Evolutionary conservation across 768 basidiomycete species (phyloP).

Genomic region (Tulasnella sp.): DNA sequence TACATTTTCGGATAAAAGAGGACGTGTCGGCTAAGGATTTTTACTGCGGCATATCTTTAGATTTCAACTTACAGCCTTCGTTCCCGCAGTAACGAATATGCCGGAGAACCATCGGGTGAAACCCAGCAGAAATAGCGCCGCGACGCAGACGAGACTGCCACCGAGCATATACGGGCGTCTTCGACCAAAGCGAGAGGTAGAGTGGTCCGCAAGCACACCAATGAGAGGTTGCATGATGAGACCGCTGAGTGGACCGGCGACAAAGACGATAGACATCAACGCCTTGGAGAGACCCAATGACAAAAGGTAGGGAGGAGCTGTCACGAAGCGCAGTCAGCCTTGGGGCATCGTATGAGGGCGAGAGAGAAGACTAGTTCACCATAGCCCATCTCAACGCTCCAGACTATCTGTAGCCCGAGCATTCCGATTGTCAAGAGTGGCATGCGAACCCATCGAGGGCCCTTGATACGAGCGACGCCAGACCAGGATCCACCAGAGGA

Average conservation of each 20-base stretch:
- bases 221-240: slow-evolving; percentile 86
- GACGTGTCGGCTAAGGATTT: neutral
- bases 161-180: slow-evolving; percentile 76
- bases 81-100: slow-evolving; percentile 26
- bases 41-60: neutral
- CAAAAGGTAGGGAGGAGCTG: slow-evolving; percentile 75
- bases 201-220: slow-evolving; percentile 78
- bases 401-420: slow-evolving; percentile 77
- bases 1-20: too few species aligned
- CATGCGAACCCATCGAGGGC: slow-evolving; percentile 55
- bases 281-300: slow-evolving; percentile 82
- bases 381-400: slow-evolving; percentile 94
- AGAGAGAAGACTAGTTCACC: slow-evolving; percentile 30
- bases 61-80: neutral
- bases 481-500: slow-evolving; percentile 9
- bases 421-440: slow-evolving; percentile 67
- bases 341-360: slow-evolving; percentile 25
- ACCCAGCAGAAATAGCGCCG: slow-evolving; percentile 71
- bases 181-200: slow-evolving; percentile 71
- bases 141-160: slow-evolving; percentile 52
- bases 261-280: slow-evolving; percentile 79
- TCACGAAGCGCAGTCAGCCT: neutral
- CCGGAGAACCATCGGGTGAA: slow-evolving; percentile 62
- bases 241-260: slow-evolving; percentile 85
- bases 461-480: slow-evolving; percentile 49